These are phyloP conservation scores for Candida golubevii DNA, from an alignment of 805 yeast species.

Conservation along the genomic window DNA sequence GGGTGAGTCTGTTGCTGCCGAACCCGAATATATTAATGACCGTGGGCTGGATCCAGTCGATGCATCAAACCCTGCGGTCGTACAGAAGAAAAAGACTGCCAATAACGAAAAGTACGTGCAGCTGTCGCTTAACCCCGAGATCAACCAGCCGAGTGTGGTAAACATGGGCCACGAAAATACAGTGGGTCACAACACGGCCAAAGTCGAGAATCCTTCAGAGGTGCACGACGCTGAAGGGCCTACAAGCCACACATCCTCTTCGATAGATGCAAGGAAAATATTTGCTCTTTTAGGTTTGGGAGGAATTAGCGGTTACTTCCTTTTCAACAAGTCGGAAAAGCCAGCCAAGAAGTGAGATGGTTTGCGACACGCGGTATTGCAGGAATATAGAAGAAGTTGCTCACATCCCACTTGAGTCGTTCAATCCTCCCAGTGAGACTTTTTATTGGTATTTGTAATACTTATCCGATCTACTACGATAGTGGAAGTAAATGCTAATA, in stretches of 20 bases:
- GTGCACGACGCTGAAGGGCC: slow-evolving; percentile 26
- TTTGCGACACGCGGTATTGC: too few species aligned
- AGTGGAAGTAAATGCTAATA: background rate
- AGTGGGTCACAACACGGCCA: slow-evolving; percentile 34
- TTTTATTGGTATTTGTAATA: background rate
- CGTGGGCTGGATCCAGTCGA: slow-evolving; percentile 36
- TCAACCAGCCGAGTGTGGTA: slow-evolving; percentile 33
- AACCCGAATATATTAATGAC: slow-evolving; percentile 38
- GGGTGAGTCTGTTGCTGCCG: slow-evolving; percentile 36
- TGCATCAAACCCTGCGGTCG: slow-evolving; percentile 16
- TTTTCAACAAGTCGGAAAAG: slow-evolving; percentile 5
- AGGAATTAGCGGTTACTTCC: slow-evolving; percentile 16
- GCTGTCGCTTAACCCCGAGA: slow-evolving; percentile 37
- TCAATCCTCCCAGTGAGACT: too few species aligned
- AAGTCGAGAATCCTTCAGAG: slow-evolving; percentile 29
- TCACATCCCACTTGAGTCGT: too few species aligned
- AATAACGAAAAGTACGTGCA: slow-evolving; percentile 40
- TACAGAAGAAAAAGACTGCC: slow-evolving; percentile 24
- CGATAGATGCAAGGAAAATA: slow-evolving; percentile 6
- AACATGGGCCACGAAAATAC: slow-evolving; percentile 30
- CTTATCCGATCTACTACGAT: background rate
- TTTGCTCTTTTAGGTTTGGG: slow-evolving; percentile 18
- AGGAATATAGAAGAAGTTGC: background rate
- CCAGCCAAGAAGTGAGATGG: background rate
- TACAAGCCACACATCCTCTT: slow-evolving; percentile 1